A percentile compares a stretch with the other conserved stretches of the same genome.
Conservation (phyloP, 805 yeast species). For the Debaryomyces castellii region DNA sequence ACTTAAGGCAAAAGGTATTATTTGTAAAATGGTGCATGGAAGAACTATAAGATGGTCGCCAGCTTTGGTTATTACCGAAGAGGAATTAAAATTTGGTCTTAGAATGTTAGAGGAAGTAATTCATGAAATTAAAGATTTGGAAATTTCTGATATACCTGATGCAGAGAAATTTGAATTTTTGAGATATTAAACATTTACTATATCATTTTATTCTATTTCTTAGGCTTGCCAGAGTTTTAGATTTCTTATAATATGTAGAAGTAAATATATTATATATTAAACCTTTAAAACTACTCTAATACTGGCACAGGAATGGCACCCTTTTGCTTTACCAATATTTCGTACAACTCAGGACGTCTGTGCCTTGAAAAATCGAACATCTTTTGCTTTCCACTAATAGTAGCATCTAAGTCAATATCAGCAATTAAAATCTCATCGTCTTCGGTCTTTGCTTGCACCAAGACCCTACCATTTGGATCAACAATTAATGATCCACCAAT, state of each 20-base stretch:
- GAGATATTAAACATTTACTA: no score
- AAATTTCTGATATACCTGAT: neutral
- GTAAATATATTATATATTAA: no score
- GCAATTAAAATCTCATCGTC: conserved; percentile 19
- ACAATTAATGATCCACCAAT: conserved; percentile 5
- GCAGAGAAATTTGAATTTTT: neutral
- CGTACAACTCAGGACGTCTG: conserved; percentile 4
- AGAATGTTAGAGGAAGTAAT: no score
- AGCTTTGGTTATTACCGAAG: no score
- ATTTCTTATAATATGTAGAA: no score
- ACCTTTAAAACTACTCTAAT: neutral
- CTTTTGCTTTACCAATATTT: conserved; percentile 1
- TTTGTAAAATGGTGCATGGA: no score
- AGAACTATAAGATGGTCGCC: no score
- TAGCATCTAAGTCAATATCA: conserved; percentile 3
- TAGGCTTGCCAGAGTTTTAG: no score
- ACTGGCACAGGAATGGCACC: neutral
- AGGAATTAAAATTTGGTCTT: no score
- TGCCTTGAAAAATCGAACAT: conserved; percentile 2
- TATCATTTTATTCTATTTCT: no score
- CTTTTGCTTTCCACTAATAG: conserved; percentile 48
- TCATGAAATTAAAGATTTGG: neutral
- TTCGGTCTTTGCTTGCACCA: conserved; percentile 11
- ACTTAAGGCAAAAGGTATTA: conserved; percentile 21
- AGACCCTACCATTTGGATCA: conserved; percentile 33